phyloP scores from a whole-genome alignment of 164 flowering plant species.

The Nymphaea colorata region DNA sequence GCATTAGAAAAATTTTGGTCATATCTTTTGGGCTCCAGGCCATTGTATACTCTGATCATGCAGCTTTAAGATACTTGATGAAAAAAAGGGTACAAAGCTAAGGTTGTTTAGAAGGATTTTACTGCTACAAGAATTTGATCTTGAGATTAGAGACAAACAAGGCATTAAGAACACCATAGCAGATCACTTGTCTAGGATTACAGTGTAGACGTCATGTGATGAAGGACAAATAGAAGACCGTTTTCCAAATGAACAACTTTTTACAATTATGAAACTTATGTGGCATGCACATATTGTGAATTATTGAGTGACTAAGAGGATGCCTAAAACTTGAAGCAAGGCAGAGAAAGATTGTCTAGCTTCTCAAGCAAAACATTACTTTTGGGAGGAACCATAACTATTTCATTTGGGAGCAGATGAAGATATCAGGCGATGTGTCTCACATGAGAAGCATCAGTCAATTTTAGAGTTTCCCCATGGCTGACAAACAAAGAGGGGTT shows the following conservation, averaged over 20 bases:
- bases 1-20: background rate
- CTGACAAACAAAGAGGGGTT: too few species aligned
- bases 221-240: background rate
- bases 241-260: background rate
- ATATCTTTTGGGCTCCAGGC: background rate
- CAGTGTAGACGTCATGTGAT: background rate
- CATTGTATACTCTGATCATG: slow-evolving; percentile 2
- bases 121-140: background rate
- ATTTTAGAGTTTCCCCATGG: background rate
- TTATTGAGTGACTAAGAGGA: background rate
- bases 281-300: background rate
- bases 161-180: background rate
- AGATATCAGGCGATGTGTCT: background rate
- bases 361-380: background rate
- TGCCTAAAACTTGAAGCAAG: background rate
- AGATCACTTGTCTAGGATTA: background rate
- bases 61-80: background rate
- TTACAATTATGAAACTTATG: background rate
- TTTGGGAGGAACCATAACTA: background rate
- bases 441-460: background rate
- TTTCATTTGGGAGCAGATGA: background rate
- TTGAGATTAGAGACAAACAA: background rate
- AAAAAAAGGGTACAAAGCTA: background rate
- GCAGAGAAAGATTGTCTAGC: background rate
- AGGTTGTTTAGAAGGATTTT: background rate